Evolutionary conservation across 2,329 filamentous ascomycete species (phyloP), one percentile per base, ranked within the genome.

Genomic region (Colletotrichum lindemuthianum): DNA sequence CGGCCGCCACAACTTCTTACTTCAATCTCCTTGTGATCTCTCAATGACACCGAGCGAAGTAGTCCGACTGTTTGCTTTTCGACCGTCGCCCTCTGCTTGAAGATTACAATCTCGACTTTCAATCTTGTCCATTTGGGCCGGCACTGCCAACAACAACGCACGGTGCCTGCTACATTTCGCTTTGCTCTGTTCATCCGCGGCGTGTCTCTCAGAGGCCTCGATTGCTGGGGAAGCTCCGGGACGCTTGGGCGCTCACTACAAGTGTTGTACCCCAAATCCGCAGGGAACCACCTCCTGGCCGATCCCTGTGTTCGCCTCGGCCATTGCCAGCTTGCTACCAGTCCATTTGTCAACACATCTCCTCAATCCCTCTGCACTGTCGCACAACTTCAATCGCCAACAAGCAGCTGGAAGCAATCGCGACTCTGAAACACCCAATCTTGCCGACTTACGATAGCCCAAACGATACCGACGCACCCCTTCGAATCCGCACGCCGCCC

Each of bases 191-290:
- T 58, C 24, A 58, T 50, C 55, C 51, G 15, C 45, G 45, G n/a
- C 63, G 58, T 52, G 56, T 47, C 59, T 16, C 51, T 43, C 63
- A 63, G 51, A 61, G 51, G 51, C 40, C 50, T 49, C 45, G 39
- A 63, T 61, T 57, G 58, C 58, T 49, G 51, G 63, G 57, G 63
- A 34, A 57, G 58, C 63, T 65, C 63, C 58, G 58, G 47, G 52
- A 57, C 63, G 63, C 63, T 61, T 60, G 51, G 58, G 63, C 56
- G 41, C 37, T 24, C 51, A 33, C 50, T 24, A 24, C 24, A 24
- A 24, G 24, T 41, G 52, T 40, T 34, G 40, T 39, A 51, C 47
- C 16, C 47, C 48, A 39, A 33, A 52, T 33, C 47, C 47, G 53
- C 34, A 65, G 45, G 51, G 47, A 51, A 50, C 34, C 9, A 34